A percentile compares a stretch with the other conserved stretches of the same genome.
Evolutionary conservation across 805 yeast species (phyloP).

Genomic region (Ogataea degrootiae): DNA sequence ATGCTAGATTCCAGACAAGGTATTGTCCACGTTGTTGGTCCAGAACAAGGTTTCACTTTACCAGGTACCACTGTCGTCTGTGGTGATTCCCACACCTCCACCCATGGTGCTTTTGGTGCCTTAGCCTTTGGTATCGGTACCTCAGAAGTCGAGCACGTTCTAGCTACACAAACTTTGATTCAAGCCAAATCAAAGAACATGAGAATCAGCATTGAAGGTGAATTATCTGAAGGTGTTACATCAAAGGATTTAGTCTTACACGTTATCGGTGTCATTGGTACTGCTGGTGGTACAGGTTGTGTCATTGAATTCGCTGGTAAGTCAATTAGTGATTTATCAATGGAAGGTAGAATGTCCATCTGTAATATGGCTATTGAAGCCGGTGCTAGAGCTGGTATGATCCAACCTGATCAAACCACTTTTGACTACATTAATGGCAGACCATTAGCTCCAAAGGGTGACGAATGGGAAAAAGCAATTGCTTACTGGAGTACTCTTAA

Average conservation of each 20-base stretch:
- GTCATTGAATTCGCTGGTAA: conserved; percentile 97
- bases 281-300: conserved; percentile 98
- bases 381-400: conserved; percentile 99
- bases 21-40: conserved; percentile 97
- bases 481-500: conserved; percentile 85
- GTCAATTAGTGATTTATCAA: conserved; percentile 82
- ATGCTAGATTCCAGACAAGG: conserved; percentile 96
- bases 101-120: conserved; percentile 98
- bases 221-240: conserved; percentile 81
- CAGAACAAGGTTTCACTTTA: conserved; percentile 97
- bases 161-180: conserved; percentile 94
- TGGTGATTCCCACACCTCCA: conserved; percentile 98
- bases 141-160: conserved; percentile 97
- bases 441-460: conserved; percentile 92
- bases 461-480: conserved; percentile 92
- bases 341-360: conserved; percentile 99
- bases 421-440: conserved; percentile 87
- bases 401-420: conserved; percentile 88
- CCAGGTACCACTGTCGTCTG: conserved; percentile 99
- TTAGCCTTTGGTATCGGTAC: conserved; percentile 99
- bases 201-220: conserved; percentile 84
- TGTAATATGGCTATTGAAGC: conserved; percentile 99
- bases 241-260: conserved; percentile 94
- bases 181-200: conserved; percentile 95
- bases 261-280: conserved; percentile 94